Base-by-base conservation (phyloP, 441 rosid species). In the Theobroma grandiflorum region DNA sequence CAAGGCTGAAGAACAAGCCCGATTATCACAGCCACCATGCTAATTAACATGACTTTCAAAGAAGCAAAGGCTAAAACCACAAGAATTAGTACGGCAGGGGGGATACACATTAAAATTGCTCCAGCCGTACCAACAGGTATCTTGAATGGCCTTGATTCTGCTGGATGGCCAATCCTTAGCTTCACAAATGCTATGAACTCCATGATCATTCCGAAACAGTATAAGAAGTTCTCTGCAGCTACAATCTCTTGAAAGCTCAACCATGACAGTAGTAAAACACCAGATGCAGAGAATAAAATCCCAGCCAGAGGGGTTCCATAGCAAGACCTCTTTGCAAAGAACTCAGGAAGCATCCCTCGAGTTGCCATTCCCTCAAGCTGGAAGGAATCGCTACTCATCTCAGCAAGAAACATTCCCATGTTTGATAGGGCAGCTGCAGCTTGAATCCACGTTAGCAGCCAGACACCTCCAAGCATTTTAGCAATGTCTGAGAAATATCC, bases 201-300 rank as follows among this genome's bases (percentile, higher is more conserved):
- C 89, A 88, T 72, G 62, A 88, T 88, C 89, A 88, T 88, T 15
- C 83, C 88, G 50, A 88, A 78, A 76, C 90, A 86, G 82, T 86
- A 88, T 18, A 86, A 75, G 86, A 83, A 86, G 70, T 88, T 88
- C 77, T 88, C 90, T 12, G 88, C 84, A 1, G 89, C 89, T 31
- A 88, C 89, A 3, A 88, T 88, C 84, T 88, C 89, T 82, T 84
- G 88, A 64, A 88, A 88, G 82, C 91, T 88, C 83, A 88, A 53
- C 80, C 86, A 88, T 0, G 91, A 88, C 31, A 88, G 88, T 45
- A 88, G 66, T 63, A 88, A 5, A 72, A 88, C 88, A 22, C 91
- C 89, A 0, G 89, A 84, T 12, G 91, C 91, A 2, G 89, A 88
- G 82, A 88, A 84, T 12, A 86, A 10, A 12, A 86, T 86, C 67